Conservation (phyloP, 2,329 filamentous ascomycete species). For the Malbranchea cinnamomea region DNA sequence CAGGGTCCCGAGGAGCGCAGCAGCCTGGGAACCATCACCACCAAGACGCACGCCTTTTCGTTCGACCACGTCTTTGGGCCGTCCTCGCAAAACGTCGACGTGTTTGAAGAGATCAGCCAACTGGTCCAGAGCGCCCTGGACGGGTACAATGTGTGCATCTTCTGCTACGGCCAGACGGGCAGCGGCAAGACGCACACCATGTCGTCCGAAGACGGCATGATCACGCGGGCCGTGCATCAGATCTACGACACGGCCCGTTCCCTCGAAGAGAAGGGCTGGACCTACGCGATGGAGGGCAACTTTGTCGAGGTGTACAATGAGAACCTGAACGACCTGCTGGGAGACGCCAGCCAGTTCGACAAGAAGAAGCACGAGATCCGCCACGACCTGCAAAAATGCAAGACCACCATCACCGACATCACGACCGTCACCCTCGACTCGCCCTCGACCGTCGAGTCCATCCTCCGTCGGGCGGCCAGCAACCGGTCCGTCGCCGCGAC, state of each 20-base stretch:
- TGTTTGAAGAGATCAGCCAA: slow-evolving; percentile 94
- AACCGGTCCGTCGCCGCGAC: slow-evolving; percentile 91
- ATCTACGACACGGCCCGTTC: slow-evolving; percentile 79
- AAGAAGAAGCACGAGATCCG: slow-evolving; percentile 80
- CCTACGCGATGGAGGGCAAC: slow-evolving; percentile 82
- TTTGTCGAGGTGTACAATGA: slow-evolving; percentile 99
- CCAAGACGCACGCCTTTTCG: slow-evolving; percentile 70
- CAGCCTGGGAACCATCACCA: slow-evolving; percentile 58
- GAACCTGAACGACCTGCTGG: slow-evolving; percentile 80
- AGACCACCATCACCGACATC: slow-evolving; percentile 69
- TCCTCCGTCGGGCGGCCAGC: slow-evolving; percentile 63
- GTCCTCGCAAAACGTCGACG: slow-evolving; percentile 59
- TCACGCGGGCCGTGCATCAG: slow-evolving; percentile 79
- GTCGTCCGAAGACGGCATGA: slow-evolving; percentile 85
- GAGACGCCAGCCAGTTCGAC: slow-evolving; percentile 52
- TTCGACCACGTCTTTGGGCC: slow-evolving; percentile 91
- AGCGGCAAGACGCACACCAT: slow-evolving; percentile 96
- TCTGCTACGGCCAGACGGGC: slow-evolving; percentile 95
- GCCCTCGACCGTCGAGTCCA: slow-evolving; percentile 61
- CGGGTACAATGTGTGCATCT: slow-evolving; percentile 97
- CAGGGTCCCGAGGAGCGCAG: slow-evolving; percentile 72
- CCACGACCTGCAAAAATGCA: slow-evolving; percentile 68
- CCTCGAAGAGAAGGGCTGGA: slow-evolving; percentile 83
- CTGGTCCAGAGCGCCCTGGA: slow-evolving; percentile 92
- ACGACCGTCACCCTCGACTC: slow-evolving; percentile 64